phyloP scores from a whole-genome alignment of 371 early-diverging fungal species.

The Rhizopus sp. region DNA sequence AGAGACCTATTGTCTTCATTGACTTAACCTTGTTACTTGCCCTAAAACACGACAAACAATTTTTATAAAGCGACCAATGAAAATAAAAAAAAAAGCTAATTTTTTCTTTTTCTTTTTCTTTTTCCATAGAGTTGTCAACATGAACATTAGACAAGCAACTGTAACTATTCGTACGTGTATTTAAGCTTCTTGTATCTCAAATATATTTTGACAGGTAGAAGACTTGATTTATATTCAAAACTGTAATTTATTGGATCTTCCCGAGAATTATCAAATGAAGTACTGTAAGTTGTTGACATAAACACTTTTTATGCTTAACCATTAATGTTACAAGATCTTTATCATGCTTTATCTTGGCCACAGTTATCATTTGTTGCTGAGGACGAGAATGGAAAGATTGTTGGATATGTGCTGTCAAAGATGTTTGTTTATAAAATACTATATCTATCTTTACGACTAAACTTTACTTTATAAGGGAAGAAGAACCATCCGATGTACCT shows the following conservation, averaged over 20 bases:
- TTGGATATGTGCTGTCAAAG: constrained; percentile 97
- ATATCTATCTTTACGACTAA: background rate
- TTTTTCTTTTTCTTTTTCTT: constrained; percentile 12
- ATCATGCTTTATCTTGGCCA: constrained; percentile 96
- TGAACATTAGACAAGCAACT: constrained; percentile 72
- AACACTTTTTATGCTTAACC: background rate
- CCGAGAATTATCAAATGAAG: constrained; percentile 99
- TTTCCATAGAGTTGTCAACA: constrained; percentile 11
- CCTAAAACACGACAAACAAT: no score
- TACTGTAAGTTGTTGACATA: constrained; percentile 67
- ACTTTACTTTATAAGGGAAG: constrained; percentile 66
- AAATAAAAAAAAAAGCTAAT: constrained; percentile 6
- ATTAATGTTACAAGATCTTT: constrained; percentile 65
- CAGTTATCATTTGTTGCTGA: constrained; percentile 95
- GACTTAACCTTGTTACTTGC: no score
- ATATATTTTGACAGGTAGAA: constrained; percentile 49
- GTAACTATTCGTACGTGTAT: constrained; percentile 30
- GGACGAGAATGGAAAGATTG: constrained; percentile 86
- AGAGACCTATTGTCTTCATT: no score
- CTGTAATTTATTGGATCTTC: constrained; percentile 94
- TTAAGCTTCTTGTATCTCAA: background rate
- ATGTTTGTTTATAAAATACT: constrained; percentile 63
- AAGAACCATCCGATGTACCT: constrained; percentile 72
- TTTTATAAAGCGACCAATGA: constrained; percentile 6
- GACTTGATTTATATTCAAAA: constrained; percentile 90